A percentile compares a stretch with the other conserved stretches of the same genome.
Conservation (phyloP, 805 yeast genomes). For the Teunomyces aglyptinius region DNA sequence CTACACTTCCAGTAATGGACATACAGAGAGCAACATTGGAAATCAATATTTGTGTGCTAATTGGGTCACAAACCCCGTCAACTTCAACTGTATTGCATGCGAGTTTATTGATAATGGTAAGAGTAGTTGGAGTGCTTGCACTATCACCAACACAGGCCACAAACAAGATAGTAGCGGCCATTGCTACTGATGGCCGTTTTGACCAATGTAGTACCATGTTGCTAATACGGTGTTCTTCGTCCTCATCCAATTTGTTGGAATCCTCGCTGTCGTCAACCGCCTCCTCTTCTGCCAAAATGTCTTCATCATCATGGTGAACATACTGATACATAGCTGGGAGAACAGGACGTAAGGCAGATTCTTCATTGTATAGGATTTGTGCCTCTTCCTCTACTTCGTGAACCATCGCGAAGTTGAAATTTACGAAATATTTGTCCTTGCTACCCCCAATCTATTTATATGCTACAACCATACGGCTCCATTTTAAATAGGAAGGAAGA, state of each 20-base stretch:
- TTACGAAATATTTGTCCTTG: neutral
- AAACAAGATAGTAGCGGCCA: conserved; percentile 45
- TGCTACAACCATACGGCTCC: neutral
- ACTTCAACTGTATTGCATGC: conserved; percentile 15
- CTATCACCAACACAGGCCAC: conserved; percentile 41
- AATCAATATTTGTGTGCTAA: conserved; percentile 6
- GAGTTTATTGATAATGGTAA: conserved; percentile 28
- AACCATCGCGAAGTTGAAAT: neutral
- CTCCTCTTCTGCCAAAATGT: neutral
- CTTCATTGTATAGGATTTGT: neutral
- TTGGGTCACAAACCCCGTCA: conserved; percentile 11
- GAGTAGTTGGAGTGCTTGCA: conserved; percentile 41
- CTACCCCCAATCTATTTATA: neutral
- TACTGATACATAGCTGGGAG: neutral
- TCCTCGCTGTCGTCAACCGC: conserved; percentile 11
- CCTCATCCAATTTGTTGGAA: conserved; percentile 15
- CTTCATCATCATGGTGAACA: neutral
- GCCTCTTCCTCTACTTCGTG: neutral
- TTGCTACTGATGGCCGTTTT: conserved; percentile 52
- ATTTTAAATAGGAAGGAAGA: neutral
- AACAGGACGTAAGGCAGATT: neutral
- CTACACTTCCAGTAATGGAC: conserved; percentile 1
- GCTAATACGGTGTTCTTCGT: conserved; percentile 41
- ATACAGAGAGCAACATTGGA: conserved; percentile 7
- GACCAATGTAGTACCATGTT: conserved; percentile 51